These are phyloP conservation scores for Bacidia gigantensis DNA, from an alignment of 495 filamentous ascomycete species.

Conservation along the genomic window DNA sequence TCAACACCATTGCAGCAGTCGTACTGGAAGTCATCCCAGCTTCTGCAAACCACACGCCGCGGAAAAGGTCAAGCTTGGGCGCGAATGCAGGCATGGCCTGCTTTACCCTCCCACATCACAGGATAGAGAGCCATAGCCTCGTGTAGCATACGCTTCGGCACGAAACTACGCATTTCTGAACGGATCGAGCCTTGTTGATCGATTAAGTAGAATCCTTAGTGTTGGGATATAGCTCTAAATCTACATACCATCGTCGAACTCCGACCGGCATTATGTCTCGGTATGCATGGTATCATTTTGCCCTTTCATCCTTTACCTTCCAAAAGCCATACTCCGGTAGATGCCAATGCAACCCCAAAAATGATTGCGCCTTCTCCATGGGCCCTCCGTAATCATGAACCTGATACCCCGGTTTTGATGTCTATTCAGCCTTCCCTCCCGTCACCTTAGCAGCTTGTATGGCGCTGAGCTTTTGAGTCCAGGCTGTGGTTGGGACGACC, in stretches of 20 bases:
- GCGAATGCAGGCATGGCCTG: background rate
- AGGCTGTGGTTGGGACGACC: conserved; percentile 68
- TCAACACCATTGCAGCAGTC: too few relatives aligned
- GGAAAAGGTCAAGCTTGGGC: background rate
- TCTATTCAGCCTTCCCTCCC: conserved; percentile 24
- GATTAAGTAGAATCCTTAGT: too few relatives aligned
- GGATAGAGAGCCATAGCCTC: too few relatives aligned
- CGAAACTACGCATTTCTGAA: too few relatives aligned
- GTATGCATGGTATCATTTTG: background rate
- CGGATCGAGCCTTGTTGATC: too few relatives aligned
- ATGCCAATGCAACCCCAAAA: background rate
- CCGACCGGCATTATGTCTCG: background rate
- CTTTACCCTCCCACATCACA: background rate
- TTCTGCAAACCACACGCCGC: too few relatives aligned
- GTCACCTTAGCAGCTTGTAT: conserved; percentile 78
- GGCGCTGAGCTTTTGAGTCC: conserved; percentile 93
- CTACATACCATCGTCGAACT: too few relatives aligned
- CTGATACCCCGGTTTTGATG: too few relatives aligned
- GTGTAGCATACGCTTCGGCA: too few relatives aligned
- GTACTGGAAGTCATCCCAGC: too few relatives aligned
- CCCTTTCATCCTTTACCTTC: background rate
- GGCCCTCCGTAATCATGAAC: too few relatives aligned
- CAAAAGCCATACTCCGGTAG: background rate
- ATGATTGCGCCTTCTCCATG: background rate
- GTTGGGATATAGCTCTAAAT: too few relatives aligned